These are phyloP conservation scores for Phyllosticta capitalensis DNA, from an alignment of 2,329 filamentous ascomycete genomes.

Conservation along the genomic window DNA sequence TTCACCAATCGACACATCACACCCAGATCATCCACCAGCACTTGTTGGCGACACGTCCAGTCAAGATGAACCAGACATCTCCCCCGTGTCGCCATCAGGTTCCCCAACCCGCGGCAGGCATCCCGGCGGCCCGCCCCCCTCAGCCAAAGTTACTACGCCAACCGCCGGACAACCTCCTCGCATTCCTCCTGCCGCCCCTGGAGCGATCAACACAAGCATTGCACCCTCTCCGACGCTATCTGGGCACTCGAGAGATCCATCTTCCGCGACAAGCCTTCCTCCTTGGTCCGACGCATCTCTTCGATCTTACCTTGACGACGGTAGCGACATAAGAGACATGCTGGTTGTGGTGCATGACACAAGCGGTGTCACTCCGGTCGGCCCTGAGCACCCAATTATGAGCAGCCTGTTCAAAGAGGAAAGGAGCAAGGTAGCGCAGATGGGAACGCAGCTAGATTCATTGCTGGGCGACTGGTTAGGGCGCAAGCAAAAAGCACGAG, in stretches of 20 bases:
- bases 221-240: constrained; percentile 22
- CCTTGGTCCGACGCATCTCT: constrained; percentile 83
- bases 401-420: constrained; percentile 76
- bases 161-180: constrained; percentile 12
- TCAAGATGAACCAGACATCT: constrained; percentile 43
- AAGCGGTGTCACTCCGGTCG: constrained; percentile 66
- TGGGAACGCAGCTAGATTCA: constrained; percentile 81
- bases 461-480: constrained; percentile 73
- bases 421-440: constrained; percentile 74
- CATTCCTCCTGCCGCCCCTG: constrained; percentile 10
- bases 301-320: constrained; percentile 82
- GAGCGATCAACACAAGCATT: constrained; percentile 22
- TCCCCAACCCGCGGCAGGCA: constrained; percentile 1
- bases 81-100: constrained; percentile 25
- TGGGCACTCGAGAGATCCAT: constrained; percentile 38
- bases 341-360: constrained; percentile 90
- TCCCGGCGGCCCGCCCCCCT: constrained; percentile 19
- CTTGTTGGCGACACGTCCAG: constrained; percentile 64
- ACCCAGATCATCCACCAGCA: constrained; percentile 45
- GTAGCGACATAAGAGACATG: constrained; percentile 80
- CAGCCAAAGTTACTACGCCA: constrained; percentile 14
- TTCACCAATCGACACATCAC: constrained; percentile 12
- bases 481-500: constrained; percentile 26
- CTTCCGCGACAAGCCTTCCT: constrained; percentile 46
- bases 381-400: constrained; percentile 77